Conservation (phyloP, 73 alveolate genomes). For the Uronychia binucleata region DNA sequence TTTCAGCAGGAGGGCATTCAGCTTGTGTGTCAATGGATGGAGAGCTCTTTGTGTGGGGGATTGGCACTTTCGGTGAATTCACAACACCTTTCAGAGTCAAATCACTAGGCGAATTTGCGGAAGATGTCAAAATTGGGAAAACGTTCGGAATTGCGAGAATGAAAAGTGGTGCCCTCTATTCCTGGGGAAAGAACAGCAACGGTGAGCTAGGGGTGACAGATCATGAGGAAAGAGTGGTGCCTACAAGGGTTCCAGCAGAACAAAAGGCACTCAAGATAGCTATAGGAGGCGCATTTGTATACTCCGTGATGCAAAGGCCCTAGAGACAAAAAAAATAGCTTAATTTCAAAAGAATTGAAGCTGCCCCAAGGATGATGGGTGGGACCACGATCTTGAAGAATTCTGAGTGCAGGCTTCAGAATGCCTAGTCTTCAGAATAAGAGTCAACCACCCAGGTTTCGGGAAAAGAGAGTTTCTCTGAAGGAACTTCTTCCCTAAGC, state of each 20-base stretch:
- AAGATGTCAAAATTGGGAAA: not conserved
- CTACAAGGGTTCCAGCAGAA: not conserved
- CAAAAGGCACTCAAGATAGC: not conserved
- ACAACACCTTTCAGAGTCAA: not conserved
- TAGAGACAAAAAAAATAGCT: not conserved
- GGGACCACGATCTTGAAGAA: not conserved
- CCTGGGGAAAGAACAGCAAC: not conserved
- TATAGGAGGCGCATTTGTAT: not conserved
- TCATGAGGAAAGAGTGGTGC: not conserved
- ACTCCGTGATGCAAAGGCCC: not conserved
- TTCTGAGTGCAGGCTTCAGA: not conserved
- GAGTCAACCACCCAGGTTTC: not conserved
- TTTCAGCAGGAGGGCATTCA: conserved; percentile 92
- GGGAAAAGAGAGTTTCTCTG: no score
- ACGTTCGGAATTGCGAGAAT: not conserved
- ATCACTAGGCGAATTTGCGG: not conserved
- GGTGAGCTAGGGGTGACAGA: not conserved
- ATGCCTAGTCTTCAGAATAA: not conserved
- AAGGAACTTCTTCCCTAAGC: no score
- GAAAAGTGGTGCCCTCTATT: not conserved
- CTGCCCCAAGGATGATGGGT: not conserved
- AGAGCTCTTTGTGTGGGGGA: conserved; percentile 89
- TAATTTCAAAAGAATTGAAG: no score
- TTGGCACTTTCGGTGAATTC: conserved; percentile 68
- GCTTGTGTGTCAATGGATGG: conserved; percentile 83